Evolutionary conservation across 768 basidiomycete genomes (phyloP), one percentile per base, ranked within the genome.

Genomic region (Tubosaeta brunneosetosa): DNA sequence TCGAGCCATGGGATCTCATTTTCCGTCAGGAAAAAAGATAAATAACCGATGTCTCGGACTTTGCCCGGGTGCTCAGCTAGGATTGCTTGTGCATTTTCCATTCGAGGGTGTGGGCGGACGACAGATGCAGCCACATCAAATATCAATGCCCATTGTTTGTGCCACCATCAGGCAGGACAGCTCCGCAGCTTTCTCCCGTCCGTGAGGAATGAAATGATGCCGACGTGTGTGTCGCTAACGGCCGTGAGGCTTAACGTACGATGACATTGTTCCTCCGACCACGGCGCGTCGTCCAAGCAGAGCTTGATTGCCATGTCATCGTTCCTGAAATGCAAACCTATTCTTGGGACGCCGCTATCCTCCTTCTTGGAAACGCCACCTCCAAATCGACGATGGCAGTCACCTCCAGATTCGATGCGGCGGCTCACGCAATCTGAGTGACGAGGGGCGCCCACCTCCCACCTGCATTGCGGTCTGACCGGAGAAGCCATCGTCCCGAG

Each of bases 181-280:
- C 52, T 50, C 61, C 64, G 47, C 40, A 26, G 52, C 63, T 52
- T 51, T 52, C 53, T 58, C 42, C 44, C 51, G 44, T 50, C 37
- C 37, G 41, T 26, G 36, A 37, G 45, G 27, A 36, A 25, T 17
- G 37, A 41, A 26, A 17, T 22, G 45, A 51, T 50, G 40, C 42
- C 44, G 49, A 44, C 51, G 22, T 44, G 43, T 48, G 44, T 19
- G 27, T 45, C 37, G 40, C 40, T 19, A 41, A 25, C 33, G 34
- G 49, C 27, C 42, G 29, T 53, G 56, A 50, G 36, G 3, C 31
- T 31, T 50, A 8, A 2, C 38, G 34, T 58, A 47, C 53, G 4
- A 16, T 44, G 56, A 29, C 52, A 26, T 10, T 43, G 36, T 50
- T 52, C 31, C 32, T 60, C 62, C 57, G 62, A 63, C 51, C 41